phyloP scores from a whole-genome alignment of 2,329 filamentous ascomycete genomes.

The Pseudocercospora cruenta region DNA sequence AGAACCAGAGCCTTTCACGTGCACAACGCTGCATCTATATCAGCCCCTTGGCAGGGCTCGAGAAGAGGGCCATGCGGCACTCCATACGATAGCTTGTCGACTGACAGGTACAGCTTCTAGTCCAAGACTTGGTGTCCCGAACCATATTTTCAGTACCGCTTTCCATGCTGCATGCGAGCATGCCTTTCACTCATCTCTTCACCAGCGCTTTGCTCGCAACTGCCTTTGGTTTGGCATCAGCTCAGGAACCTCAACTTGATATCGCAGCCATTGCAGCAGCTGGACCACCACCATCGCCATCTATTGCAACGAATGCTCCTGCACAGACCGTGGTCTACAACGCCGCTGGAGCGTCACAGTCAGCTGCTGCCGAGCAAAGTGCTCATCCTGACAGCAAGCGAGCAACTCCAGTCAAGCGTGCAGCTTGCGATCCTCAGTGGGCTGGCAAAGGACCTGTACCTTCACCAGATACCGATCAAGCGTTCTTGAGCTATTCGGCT shows the following conservation, averaged over 20 bases:
- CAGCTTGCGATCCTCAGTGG: slow-evolving; percentile 12
- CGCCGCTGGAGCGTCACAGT: background rate
- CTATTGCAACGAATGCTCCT: slow-evolving; percentile 15
- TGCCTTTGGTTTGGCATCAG: background rate
- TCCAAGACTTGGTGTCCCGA: too few relatives aligned
- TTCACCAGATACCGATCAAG: slow-evolving; percentile 14
- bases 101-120: too few relatives aligned
- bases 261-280: slow-evolving; percentile 19
- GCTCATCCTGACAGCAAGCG: background rate
- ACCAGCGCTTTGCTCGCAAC: slow-evolving; percentile 1
- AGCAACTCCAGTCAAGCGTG: slow-evolving; percentile 16
- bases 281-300: slow-evolving; percentile 10
- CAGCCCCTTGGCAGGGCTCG: too few relatives aligned
- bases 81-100: too few relatives aligned
- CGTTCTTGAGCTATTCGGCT: background rate
- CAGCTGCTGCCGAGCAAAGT: slow-evolving; percentile 16
- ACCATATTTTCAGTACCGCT: too few relatives aligned
- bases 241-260: slow-evolving; percentile 8
- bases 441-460: slow-evolving; percentile 11
- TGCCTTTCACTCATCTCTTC: background rate
- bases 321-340: slow-evolving; percentile 14
- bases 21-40: too few relatives aligned
- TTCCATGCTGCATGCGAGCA: too few relatives aligned
- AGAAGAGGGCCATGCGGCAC: too few relatives aligned
- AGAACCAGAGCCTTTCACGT: too few relatives aligned